These are phyloP conservation scores for Coemansia sp. DNA, from an alignment of 192 early-diverging fungal species.

Conservation along the genomic window DNA sequence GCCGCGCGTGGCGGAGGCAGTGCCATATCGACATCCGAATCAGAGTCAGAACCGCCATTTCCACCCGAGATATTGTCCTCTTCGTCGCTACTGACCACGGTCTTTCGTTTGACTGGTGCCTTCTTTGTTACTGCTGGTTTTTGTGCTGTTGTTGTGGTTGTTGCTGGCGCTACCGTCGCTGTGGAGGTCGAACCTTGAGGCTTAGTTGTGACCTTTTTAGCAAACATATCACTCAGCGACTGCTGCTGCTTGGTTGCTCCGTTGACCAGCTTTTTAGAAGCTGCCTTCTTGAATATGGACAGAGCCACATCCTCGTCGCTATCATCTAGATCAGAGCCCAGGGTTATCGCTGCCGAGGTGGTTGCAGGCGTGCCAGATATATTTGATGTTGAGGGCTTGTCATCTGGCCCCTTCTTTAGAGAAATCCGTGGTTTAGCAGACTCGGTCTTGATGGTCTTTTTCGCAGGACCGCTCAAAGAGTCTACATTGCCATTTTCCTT, in stretches of 20 bases:
- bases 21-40: conserved; percentile 18
- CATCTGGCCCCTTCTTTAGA: conserved; percentile 12
- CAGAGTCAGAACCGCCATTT: conserved; percentile 9
- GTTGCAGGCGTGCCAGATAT: conserved; percentile 7
- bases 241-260: conserved; percentile 12
- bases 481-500: conserved; percentile 15
- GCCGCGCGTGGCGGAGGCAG: conserved; percentile 18
- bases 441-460: conserved; percentile 24
- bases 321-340: conserved; percentile 52
- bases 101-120: neutral
- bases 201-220: conserved; percentile 10
- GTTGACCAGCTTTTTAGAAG: conserved; percentile 14
- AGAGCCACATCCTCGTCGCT: conserved; percentile 49
- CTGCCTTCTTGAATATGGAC: conserved; percentile 39
- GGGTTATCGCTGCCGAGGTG: conserved; percentile 17
- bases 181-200: neutral
- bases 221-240: conserved; percentile 33
- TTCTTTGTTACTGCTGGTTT: conserved; percentile 18
- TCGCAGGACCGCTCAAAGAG: neutral
- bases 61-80: conserved; percentile 20
- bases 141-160: neutral
- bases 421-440: neutral
- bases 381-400: conserved; percentile 9
- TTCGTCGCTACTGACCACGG: conserved; percentile 32
- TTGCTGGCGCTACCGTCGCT: neutral